Evolutionary conservation across 305 asterid species (phyloP), one percentile per base, ranked within the genome.

Genomic region (Fraxinus nigra): DNA sequence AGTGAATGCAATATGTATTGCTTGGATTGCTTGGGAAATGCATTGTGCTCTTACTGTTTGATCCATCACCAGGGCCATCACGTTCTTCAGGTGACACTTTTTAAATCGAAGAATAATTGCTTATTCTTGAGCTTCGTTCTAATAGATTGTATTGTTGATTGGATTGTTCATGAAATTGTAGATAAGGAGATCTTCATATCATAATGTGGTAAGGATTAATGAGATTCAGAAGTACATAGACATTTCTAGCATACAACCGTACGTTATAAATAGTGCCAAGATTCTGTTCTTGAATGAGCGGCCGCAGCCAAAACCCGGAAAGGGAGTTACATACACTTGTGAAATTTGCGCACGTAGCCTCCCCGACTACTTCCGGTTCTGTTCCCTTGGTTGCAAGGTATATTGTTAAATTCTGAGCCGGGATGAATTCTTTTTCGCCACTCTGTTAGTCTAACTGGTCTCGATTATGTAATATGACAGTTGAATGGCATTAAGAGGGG

Each of bases 301-400:
- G 76, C 97, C 94, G 2, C 95, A 90, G 86, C 94, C 93, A 7
- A 81, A 91, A 22, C 89, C 92, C 0, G 97, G 95, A 2, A 92
- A 91, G 70, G 92, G 94, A 22, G 82, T 91, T 67, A 87, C 93
- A 70, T 86, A 83, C 85, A 89, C 90, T 54, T 92, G 97, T 18
- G 85, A 91, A 80, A 85, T 89, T 43, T 91, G 95, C 16, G 88
- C 83, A 4, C 86, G 97, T 0, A 87, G 93, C 83, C 92, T 92
- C 0, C 92, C 89, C 1, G 94, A 91, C 54, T 38, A 88, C 5
- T 92, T 92, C 89, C 67, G 87, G 56, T 93, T 93, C 87, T 93
- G 97, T 75, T 93, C 95, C 4, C 87, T 93, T 4, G 97, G 89
- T 54, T 93, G 97, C 92, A 92, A 92, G 95, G 97, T 91, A 38